phyloP scores from a whole-genome alignment of 305 asterid genomes.

The Fraxinus floribunda region DNA sequence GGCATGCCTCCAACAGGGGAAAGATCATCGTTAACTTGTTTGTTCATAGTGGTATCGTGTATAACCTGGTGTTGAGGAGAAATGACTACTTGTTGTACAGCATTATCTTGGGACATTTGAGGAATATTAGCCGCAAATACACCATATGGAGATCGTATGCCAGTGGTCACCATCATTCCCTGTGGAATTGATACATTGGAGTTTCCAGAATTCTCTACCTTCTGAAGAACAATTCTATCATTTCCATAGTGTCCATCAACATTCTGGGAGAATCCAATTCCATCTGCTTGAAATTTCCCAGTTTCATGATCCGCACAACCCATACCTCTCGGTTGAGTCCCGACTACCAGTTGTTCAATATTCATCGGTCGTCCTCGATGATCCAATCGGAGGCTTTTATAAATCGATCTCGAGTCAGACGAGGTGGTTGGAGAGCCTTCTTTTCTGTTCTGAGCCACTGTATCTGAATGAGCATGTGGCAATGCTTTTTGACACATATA shows the following conservation, averaged over 20 bases:
- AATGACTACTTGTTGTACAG: slow-evolving; percentile 39
- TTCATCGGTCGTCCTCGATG: slow-evolving; percentile 52
- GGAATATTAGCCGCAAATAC: slow-evolving; percentile 41
- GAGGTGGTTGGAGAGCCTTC: slow-evolving; percentile 46
- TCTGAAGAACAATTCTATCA: slow-evolving; percentile 32
- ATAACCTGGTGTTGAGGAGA: slow-evolving; percentile 56
- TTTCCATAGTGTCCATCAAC: slow-evolving; percentile 35
- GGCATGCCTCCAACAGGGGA: slow-evolving; percentile 38
- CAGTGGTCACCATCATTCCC: slow-evolving; percentile 45
- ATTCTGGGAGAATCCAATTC: slow-evolving; percentile 38
- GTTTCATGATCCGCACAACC: slow-evolving; percentile 34
- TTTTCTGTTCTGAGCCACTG: slow-evolving; percentile 59
- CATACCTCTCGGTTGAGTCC: slow-evolving; percentile 26
- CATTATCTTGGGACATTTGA: slow-evolving; percentile 41
- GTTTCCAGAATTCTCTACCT: slow-evolving; percentile 40
- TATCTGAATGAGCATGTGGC: slow-evolving; percentile 98
- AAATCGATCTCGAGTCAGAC: slow-evolving; percentile 45
- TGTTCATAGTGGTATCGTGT: slow-evolving; percentile 42
- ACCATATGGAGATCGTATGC: slow-evolving; percentile 56
- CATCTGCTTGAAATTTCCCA: slow-evolving; percentile 40
- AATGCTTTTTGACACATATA: slow-evolving; percentile 81
- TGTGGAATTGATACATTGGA: slow-evolving; percentile 45
- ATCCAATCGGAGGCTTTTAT: slow-evolving; percentile 63
- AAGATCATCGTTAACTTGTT: slow-evolving; percentile 42
- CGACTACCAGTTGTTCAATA: slow-evolving; percentile 40